These are phyloP conservation scores for Botryosphaeria dothidea DNA, from an alignment of 2,329 filamentous ascomycete species.

Conservation along the genomic window DNA sequence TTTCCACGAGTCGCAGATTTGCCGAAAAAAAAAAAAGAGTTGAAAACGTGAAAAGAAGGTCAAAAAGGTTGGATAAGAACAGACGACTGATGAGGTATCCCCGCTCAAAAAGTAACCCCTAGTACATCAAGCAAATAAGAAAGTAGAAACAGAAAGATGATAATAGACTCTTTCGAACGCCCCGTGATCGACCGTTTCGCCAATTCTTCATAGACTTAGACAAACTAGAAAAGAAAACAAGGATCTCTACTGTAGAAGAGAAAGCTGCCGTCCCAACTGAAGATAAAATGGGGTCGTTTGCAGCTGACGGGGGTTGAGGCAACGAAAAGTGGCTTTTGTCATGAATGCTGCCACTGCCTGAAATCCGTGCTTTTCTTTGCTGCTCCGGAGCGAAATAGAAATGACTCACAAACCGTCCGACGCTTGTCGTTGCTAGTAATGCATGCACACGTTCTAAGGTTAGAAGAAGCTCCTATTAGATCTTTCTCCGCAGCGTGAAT, in stretches of 20 bases:
- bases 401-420: background rate
- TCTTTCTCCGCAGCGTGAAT: constrained; percentile 45
- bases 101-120: constrained; percentile 5
- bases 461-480: constrained; percentile 23
- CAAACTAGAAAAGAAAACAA: constrained; percentile 1
- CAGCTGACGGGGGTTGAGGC: background rate
- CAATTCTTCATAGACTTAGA: constrained; percentile 11
- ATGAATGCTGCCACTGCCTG: background rate
- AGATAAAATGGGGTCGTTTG: background rate
- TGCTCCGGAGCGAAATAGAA: background rate
- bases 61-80: background rate
- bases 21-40: background rate
- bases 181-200: constrained; percentile 8
- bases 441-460: background rate
- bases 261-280: background rate
- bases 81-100: constrained; percentile 8
- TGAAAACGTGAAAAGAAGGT: background rate
- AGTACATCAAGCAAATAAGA: constrained; percentile 6
- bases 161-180: background rate
- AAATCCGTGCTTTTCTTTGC: background rate
- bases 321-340: background rate
- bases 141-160: background rate
- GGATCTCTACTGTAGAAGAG: background rate
- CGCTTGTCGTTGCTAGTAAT: constrained; percentile 2
- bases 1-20: background rate